Base-by-base conservation (phyloP, 306 rosid species). In the Phaseolus lunatus region DNA sequence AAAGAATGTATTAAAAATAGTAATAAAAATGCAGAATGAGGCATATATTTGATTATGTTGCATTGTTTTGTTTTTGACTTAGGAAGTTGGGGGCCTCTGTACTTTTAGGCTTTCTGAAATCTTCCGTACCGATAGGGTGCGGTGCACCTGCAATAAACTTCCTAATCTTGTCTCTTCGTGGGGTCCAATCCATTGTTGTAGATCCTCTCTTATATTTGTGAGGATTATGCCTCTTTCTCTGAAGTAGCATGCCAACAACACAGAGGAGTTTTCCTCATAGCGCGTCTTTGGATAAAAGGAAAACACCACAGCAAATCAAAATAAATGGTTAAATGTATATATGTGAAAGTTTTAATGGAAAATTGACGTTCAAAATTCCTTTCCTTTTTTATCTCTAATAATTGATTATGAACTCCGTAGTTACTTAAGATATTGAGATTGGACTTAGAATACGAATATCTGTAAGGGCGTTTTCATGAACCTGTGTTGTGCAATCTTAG, bases 91-190 rank as follows among this genome's bases (percentile, higher is more conserved):
- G 59, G 24, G 57, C 73, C 62, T 33, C 44, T 54, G 0, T 12
- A 44, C 56, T 0, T 27, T 5, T 47, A 3, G 26, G 12, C 11
- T 35, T 66, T 67, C 0, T 58, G 70, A 81, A 57, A 39, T 47
- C 77, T 75, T 81, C 85, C 85, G 82, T 82, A 76, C 81, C 6
- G 47, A 29, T 82, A 15, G 19, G 24, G 62, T 72, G 81, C 61
- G 79, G 70, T 71, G 83, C 86, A 79, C 66, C 76, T 72, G 49
- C 41, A 65, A 49, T 35, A 39, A 58, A 9, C 24, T 11, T 66
- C 24, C 19, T 54, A 29, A 27, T 27, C 54, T 65, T 82, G 9
- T 53, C 39, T 63, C 5, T 37, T 65, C 0, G 43, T 22, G 80
- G 75, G 75, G 67, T 67, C 75, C 35, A 67, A 67, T 27, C 59